Conservation (phyloP, 176 grass and related monocot species). For the Phoenix dactylifera region DNA sequence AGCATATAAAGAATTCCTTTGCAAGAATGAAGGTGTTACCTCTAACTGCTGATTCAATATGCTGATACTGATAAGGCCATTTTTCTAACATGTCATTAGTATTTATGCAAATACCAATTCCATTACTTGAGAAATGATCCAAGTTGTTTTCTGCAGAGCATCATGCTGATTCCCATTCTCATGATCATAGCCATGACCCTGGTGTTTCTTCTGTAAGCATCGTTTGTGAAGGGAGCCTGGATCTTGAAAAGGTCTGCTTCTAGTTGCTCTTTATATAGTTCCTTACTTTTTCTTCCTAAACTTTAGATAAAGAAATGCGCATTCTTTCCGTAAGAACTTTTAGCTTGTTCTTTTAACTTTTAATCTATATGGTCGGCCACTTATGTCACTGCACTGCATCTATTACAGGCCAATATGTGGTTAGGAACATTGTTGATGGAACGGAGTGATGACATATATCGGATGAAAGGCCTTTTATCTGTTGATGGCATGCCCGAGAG, state of each 20-base stretch:
- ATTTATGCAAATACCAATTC: too few relatives aligned
- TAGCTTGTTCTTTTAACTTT: too few relatives aligned
- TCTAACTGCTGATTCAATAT: too few relatives aligned
- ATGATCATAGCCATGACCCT: constrained; percentile 95
- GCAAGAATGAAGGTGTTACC: too few relatives aligned
- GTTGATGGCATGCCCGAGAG: constrained; percentile 91
- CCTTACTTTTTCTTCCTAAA: constrained; percentile 21
- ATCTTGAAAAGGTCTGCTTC: constrained; percentile 76
- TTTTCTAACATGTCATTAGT: too few relatives aligned
- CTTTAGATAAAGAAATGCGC: constrained; percentile 5
- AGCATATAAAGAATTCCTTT: too few relatives aligned
- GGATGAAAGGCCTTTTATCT: constrained; percentile 92
- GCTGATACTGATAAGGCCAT: too few relatives aligned
- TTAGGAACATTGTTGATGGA: constrained; percentile 80
- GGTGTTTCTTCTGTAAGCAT: constrained; percentile 98
- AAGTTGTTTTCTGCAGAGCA: constrained; percentile 43
- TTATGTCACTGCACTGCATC: not conserved
- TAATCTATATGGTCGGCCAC: not conserved
- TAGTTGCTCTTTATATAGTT: constrained; percentile 14
- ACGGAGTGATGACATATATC: constrained; percentile 85
- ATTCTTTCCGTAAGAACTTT: too few relatives aligned
- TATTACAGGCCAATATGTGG: constrained; percentile 84
- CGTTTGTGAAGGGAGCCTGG: constrained; percentile 90
- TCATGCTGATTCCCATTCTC: constrained; percentile 41
- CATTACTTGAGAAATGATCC: too few relatives aligned